Conservation (phyloP, 306 rosid species). For the Begonia masoniana region DNA sequence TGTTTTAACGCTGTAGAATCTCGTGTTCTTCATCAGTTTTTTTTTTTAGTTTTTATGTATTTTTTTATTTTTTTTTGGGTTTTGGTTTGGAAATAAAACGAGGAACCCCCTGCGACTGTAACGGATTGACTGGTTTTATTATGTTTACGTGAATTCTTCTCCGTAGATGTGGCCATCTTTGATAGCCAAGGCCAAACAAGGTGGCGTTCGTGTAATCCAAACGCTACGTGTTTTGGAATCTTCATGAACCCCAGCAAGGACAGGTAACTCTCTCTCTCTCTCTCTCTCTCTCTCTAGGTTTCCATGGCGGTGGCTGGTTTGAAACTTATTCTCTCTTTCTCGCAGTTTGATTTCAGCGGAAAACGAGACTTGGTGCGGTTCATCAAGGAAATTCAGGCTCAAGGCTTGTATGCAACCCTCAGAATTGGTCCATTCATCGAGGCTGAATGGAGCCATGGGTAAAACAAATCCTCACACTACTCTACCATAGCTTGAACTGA, state of each 20-base stretch:
- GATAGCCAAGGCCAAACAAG: conserved; percentile 65
- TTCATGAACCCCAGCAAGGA: conserved; percentile 68
- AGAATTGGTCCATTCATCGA: conserved; percentile 89
- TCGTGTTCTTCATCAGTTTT: not conserved
- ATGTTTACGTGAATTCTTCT: no score
- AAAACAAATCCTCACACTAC: not conserved
- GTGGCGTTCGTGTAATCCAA: conserved; percentile 73
- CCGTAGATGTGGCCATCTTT: conserved; percentile 76
- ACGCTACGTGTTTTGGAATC: conserved; percentile 92
- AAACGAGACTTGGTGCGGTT: conserved; percentile 50
- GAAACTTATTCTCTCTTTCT: not conserved
- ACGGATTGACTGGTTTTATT: no score
- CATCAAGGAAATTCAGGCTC: conserved; percentile 61
- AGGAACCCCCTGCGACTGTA: no score
- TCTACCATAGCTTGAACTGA: no score
- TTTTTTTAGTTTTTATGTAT: no score
- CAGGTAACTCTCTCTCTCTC: conserved; percentile 22
- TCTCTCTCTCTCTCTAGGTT: not conserved
- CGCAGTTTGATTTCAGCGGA: conserved; percentile 62
- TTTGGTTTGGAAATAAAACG: no score
- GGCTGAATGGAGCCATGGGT: conserved; percentile 82
- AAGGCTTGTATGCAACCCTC: conserved; percentile 59
- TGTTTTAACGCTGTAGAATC: not conserved
- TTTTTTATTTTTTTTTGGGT: no score
- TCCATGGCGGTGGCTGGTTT: not conserved